A percentile compares a stretch with the other conserved stretches of the same genome.
These are phyloP conservation scores for Cenchrus purpureus DNA, from an alignment of 176 grass and related monocot species.

Conservation along the genomic window DNA sequence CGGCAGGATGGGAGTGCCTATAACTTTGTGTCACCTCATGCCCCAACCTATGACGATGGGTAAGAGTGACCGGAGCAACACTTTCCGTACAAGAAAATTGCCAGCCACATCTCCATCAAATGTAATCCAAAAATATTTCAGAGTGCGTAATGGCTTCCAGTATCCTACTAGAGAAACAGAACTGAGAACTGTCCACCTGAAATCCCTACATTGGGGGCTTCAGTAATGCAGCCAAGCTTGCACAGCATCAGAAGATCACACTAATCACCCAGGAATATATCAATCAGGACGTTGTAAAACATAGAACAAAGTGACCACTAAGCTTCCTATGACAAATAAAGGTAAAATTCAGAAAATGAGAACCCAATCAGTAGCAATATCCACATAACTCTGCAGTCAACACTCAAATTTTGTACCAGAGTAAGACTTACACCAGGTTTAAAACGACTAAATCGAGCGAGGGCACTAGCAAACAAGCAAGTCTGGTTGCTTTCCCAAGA, in stretches of 20 bases:
- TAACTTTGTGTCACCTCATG: slow-evolving; percentile 21
- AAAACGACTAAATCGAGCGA: slow-evolving; percentile 29
- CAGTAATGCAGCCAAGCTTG: too few relatives aligned
- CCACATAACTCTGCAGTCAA: slow-evolving; percentile 31
- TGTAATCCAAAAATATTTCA: neutral
- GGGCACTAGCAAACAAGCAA: slow-evolving; percentile 30
- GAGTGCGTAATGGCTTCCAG: neutral
- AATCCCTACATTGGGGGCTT: neutral
- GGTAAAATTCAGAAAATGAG: neutral
- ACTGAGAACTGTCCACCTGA: too few relatives aligned
- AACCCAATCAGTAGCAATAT: slow-evolving; percentile 22
- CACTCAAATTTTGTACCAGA: slow-evolving; percentile 39
- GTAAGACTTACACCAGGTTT: slow-evolving; percentile 31
- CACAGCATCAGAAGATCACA: too few relatives aligned
- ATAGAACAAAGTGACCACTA: neutral
- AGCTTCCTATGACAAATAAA: neutral
- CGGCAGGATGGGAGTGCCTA: neutral
- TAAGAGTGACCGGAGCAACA: neutral
- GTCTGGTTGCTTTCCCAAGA: slow-evolving; percentile 28
- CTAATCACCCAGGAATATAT: too few relatives aligned
- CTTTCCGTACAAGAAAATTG: neutral
- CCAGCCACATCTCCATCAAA: neutral
- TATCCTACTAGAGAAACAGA: neutral
- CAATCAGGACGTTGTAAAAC: too few relatives aligned
- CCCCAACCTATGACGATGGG: neutral